Conservation (phyloP, 2,329 filamentous ascomycete species). For the Mollisia scopiformis region DNA sequence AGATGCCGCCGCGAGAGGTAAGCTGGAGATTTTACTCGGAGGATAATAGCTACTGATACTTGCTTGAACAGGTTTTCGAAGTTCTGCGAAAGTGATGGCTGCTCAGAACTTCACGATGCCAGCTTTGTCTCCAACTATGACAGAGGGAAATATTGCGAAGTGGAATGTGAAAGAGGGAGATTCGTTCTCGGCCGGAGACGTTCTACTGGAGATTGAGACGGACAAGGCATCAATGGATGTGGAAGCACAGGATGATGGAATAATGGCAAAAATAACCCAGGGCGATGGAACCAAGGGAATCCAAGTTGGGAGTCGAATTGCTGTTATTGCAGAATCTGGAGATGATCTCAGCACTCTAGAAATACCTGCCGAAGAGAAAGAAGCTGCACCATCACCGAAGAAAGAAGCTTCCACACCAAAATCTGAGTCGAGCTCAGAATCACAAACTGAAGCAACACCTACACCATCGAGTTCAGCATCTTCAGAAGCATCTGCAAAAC, state of each 20-base stretch:
- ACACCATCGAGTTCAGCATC: conserved; percentile 15
- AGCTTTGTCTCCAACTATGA: conserved; percentile 90
- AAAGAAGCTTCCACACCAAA: conserved; percentile 36
- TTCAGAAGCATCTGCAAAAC: conserved; percentile 37
- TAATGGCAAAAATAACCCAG: conserved; percentile 81
- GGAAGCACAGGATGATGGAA: conserved; percentile 87
- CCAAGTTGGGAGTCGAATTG: conserved; percentile 80
- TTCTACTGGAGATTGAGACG: conserved; percentile 89
- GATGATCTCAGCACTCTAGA: conserved; percentile 78
- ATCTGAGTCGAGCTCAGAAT: conserved; percentile 23
- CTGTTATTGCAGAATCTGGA: conserved; percentile 77
- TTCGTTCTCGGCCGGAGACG: conserved; percentile 79
- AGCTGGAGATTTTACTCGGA: conserved; percentile 33
- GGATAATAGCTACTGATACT: conserved; percentile 17
- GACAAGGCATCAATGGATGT: conserved; percentile 96
- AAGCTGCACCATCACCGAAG: conserved; percentile 31
- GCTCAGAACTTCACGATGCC: conserved; percentile 92
- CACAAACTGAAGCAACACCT: conserved; percentile 24
- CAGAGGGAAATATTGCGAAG: conserved; percentile 82
- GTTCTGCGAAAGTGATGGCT: conserved; percentile 64
- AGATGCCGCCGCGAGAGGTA: conserved; percentile 62
- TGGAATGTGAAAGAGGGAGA: conserved; percentile 92
- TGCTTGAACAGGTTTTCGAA: conserved; percentile 61
- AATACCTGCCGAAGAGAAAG: conserved; percentile 69
- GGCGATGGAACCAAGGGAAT: conserved; percentile 75